phyloP scores from a whole-genome alignment of 805 yeast genomes.

The Candida gorgasii region DNA sequence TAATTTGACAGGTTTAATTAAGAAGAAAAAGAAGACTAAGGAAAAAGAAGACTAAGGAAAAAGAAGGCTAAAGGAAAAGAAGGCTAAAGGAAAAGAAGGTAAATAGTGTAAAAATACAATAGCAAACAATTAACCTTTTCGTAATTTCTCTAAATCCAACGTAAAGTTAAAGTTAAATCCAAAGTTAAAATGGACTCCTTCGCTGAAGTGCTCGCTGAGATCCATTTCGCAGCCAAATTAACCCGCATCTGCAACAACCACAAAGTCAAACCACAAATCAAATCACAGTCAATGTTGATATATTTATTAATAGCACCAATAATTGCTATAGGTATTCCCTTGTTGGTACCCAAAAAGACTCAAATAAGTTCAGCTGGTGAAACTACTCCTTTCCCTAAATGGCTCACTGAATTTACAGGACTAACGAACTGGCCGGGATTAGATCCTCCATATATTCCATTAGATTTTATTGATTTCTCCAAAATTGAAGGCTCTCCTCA shows the following conservation, averaged over 20 bases:
- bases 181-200: too few relatives aligned
- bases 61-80: slow-evolving; percentile 18
- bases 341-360: background rate
- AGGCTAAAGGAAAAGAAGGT: slow-evolving; percentile 1
- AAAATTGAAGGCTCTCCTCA: slow-evolving; percentile 48
- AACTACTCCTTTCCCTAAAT: slow-evolving; percentile 62
- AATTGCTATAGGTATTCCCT: slow-evolving; percentile 6
- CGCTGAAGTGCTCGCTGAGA: background rate
- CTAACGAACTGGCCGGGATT: slow-evolving; percentile 78
- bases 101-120: too few relatives aligned
- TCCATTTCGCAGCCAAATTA: slow-evolving; percentile 10
- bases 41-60: slow-evolving; percentile 16
- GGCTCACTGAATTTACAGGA: slow-evolving; percentile 80
- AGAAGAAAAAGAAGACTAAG: slow-evolving; percentile 20
- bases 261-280: slow-evolving; percentile 1
- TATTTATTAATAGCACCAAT: slow-evolving; percentile 6
- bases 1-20: slow-evolving; percentile 26
- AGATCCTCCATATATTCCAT: slow-evolving; percentile 85
- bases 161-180: too few relatives aligned
- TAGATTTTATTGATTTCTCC: slow-evolving; percentile 64
- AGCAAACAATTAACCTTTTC: too few relatives aligned
- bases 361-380: background rate
- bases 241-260: slow-evolving; percentile 4
- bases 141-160: too few relatives aligned
- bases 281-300: slow-evolving; percentile 2